Evolutionary conservation across 1,284 basidiomycete genomes (phyloP).

Genomic region (Austroboletus olivaceoglutinosus): DNA sequence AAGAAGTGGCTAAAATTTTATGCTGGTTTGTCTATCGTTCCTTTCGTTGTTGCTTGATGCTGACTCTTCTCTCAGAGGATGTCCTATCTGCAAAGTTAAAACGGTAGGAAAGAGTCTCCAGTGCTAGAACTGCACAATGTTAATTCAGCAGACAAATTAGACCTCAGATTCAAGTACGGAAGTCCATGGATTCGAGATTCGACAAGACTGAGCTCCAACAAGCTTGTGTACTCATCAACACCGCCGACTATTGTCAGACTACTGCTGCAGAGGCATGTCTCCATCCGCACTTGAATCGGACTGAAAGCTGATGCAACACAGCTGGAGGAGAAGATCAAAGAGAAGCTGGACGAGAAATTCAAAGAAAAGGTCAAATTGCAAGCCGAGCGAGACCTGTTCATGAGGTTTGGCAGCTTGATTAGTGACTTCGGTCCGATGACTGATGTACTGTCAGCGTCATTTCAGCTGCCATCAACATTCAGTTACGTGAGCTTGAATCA

Average conservation of each 20-base stretch:
- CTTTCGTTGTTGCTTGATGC: neutral
- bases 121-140: neutral
- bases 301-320: conserved; percentile 32
- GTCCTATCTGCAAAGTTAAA: conserved; percentile 75
- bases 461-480: conserved; percentile 73
- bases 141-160: conserved; percentile 24
- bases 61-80: conserved; percentile 57
- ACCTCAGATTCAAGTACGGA: conserved; percentile 47
- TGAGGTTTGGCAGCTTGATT: conserved; percentile 52
- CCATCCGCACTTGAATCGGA: neutral
- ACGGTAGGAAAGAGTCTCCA: conserved; percentile 41
- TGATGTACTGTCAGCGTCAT: conserved; percentile 57
- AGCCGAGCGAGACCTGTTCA: conserved; percentile 84
- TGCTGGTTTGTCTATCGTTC: conserved; percentile 61
- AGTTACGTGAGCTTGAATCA: conserved; percentile 80
- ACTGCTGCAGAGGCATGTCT: conserved; percentile 77
- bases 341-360: conserved; percentile 75
- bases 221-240: conserved; percentile 88
- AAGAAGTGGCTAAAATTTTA: conserved; percentile 95
- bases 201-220: conserved; percentile 76
- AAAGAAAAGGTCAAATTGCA: conserved; percentile 82
- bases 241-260: conserved; percentile 95
- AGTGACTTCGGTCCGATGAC: conserved; percentile 1
- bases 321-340: conserved; percentile 89
- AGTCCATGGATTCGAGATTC: conserved; percentile 73